Evolutionary conservation across 2,329 filamentous ascomycete species (phyloP).

Genomic region (Alternaria consortialis): DNA sequence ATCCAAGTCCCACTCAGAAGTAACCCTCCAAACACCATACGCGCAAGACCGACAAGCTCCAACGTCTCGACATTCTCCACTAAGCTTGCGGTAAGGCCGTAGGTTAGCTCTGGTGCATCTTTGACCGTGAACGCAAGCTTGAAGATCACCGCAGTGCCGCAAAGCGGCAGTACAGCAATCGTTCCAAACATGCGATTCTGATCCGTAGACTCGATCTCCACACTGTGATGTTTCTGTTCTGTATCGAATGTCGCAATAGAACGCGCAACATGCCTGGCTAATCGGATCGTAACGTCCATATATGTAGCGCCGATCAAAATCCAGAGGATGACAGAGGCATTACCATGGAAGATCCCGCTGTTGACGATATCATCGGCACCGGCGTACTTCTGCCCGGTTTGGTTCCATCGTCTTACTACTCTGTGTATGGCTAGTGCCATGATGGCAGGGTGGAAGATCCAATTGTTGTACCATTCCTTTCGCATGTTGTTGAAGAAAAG

Average conservation of each 20-base stretch:
- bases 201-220: constrained; percentile 37
- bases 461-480: constrained; percentile 36
- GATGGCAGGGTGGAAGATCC: constrained; percentile 48
- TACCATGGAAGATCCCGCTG: constrained; percentile 60
- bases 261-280: constrained; percentile 50
- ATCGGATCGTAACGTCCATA: constrained; percentile 61
- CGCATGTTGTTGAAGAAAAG: constrained; percentile 55
- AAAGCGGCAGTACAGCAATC: constrained; percentile 52
- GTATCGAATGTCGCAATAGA: constrained; percentile 37
- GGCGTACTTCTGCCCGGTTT: constrained; percentile 95
- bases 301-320: constrained; percentile 74
- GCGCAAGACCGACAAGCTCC: constrained; percentile 39
- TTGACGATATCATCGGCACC: constrained; percentile 89
- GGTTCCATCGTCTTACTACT: constrained; percentile 84
- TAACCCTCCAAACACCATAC: constrained; percentile 52
- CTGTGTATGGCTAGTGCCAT: constrained; percentile 70
- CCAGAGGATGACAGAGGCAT: constrained; percentile 72
- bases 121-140: constrained; percentile 88
- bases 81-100: constrained; percentile 50
- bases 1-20: constrained; percentile 41
- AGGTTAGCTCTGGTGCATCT: constrained; percentile 82
- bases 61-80: constrained; percentile 58
- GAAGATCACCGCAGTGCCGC: constrained; percentile 74
- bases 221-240: constrained; percentile 15
- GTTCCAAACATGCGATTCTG: constrained; percentile 42